Conservation (phyloP, 2,329 filamentous ascomycete species). For the Albifimbria verrucaria region DNA sequence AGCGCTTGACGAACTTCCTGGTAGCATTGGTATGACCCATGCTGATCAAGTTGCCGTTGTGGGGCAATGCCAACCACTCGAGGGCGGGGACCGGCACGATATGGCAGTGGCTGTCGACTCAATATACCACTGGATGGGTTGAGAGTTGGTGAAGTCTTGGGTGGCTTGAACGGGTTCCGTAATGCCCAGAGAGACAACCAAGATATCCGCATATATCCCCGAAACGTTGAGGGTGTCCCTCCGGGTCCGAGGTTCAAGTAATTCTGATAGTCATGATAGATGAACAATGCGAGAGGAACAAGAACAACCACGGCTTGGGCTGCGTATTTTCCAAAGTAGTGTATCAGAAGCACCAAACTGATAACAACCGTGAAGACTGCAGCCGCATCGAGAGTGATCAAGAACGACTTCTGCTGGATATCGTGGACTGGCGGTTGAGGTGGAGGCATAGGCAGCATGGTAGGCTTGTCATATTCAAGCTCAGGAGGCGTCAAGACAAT, state of each 20-base stretch:
- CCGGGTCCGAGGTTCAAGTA: conserved; percentile 77
- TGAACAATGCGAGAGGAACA: conserved; percentile 44
- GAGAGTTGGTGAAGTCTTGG: conserved; percentile 46
- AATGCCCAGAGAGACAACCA: conserved; percentile 70
- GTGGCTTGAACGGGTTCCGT: conserved; percentile 64
- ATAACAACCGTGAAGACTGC: conserved; percentile 43
- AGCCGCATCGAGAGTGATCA: conserved; percentile 49
- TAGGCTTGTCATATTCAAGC: conserved; percentile 14
- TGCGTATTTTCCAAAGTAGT: conserved; percentile 44
- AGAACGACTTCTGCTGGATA: conserved; percentile 47
- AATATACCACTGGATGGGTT: conserved; percentile 60
- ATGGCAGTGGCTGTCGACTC: conserved; percentile 46
- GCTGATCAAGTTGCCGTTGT: conserved; percentile 74
- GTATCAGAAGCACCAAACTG: conserved; percentile 48
- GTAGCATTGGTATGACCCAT: conserved; percentile 52
- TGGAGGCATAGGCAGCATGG: conserved; percentile 2
- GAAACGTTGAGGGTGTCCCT: conserved; percentile 71
- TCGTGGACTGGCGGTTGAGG: background rate
- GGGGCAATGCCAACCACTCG: conserved; percentile 73
- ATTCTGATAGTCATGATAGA: conserved; percentile 70
- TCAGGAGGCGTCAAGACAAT: conserved; percentile 16
- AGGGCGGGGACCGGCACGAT: conserved; percentile 62
- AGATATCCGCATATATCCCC: conserved; percentile 71
- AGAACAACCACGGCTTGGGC: conserved; percentile 48
- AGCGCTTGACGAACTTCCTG: conserved; percentile 51